Conservation (phyloP, 768 basidiomycete genomes). For the Cystobasidium tubakii region DNA sequence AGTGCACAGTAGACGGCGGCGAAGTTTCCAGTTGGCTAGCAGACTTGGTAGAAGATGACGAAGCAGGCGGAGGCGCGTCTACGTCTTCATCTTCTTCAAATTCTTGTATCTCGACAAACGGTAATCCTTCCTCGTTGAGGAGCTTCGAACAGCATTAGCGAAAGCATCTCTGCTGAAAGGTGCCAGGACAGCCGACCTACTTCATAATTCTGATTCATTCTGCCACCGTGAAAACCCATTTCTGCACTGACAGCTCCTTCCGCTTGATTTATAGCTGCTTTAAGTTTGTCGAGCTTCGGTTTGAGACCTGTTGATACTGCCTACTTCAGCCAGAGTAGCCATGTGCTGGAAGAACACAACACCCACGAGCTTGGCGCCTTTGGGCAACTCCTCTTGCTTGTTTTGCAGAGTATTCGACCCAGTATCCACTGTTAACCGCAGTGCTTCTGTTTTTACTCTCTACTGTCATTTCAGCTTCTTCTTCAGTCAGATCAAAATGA, state of each 20-base stretch:
- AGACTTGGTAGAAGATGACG: background rate
- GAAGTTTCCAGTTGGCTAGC: background rate
- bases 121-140: conserved; percentile 31
- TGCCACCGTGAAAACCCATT: conserved; percentile 22
- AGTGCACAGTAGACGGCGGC: no score
- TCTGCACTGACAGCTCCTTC: conserved; percentile 16
- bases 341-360: background rate
- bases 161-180: background rate
- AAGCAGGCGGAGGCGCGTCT: background rate
- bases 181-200: background rate
- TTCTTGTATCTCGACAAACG: conserved; percentile 34
- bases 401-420: conserved; percentile 31
- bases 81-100: conserved; percentile 30
- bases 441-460: background rate
- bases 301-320: background rate
- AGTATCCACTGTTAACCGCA: background rate
- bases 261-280: conserved; percentile 7
- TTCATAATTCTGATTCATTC: conserved; percentile 32
- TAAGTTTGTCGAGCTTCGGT: conserved; percentile 15
- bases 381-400: conserved; percentile 19
- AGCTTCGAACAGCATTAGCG: background rate
- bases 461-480: background rate
- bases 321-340: background rate
- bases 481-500: background rate
- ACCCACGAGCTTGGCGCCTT: conserved; percentile 16